Conservation (phyloP, 805 yeast genomes). For the Starmerella apis region DNA sequence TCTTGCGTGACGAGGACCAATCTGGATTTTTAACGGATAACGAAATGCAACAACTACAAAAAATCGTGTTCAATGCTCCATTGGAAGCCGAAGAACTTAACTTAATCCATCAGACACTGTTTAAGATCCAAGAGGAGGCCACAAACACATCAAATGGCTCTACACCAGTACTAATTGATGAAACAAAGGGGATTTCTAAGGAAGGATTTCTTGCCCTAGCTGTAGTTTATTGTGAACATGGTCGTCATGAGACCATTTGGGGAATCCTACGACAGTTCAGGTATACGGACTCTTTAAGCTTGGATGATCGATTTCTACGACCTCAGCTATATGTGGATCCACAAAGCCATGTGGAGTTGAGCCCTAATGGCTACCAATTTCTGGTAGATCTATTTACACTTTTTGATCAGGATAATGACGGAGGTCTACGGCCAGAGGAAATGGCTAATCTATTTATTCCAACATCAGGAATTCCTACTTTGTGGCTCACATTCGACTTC, state of each 20-base stretch:
- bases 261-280: slow-evolving; percentile 79
- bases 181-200: slow-evolving; percentile 47
- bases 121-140: slow-evolving; percentile 29
- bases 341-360: slow-evolving; percentile 73
- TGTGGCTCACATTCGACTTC: slow-evolving; percentile 78
- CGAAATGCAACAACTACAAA: slow-evolving; percentile 62
- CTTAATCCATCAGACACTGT: slow-evolving; percentile 34
- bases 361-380: slow-evolving; percentile 86
- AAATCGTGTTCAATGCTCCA: slow-evolving; percentile 58
- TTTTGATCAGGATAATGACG: slow-evolving; percentile 93
- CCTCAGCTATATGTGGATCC: slow-evolving; percentile 70
- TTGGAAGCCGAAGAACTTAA: slow-evolving; percentile 36
- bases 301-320: slow-evolving; percentile 65
- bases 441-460: slow-evolving; percentile 62
- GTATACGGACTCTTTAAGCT: slow-evolving; percentile 82
- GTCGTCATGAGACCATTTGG: slow-evolving; percentile 96
- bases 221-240: slow-evolving; percentile 75
- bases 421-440: slow-evolving; percentile 75
- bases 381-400: slow-evolving; percentile 78
- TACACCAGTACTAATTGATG: neutral
- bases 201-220: slow-evolving; percentile 71
- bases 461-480: slow-evolving; percentile 83
- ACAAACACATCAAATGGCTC: slow-evolving; percentile 12
- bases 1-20: slow-evolving; percentile 79
- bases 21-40: slow-evolving; percentile 66